phyloP scores from a whole-genome alignment of 768 basidiomycete genomes.

The Pleurotus sapidus region DNA sequence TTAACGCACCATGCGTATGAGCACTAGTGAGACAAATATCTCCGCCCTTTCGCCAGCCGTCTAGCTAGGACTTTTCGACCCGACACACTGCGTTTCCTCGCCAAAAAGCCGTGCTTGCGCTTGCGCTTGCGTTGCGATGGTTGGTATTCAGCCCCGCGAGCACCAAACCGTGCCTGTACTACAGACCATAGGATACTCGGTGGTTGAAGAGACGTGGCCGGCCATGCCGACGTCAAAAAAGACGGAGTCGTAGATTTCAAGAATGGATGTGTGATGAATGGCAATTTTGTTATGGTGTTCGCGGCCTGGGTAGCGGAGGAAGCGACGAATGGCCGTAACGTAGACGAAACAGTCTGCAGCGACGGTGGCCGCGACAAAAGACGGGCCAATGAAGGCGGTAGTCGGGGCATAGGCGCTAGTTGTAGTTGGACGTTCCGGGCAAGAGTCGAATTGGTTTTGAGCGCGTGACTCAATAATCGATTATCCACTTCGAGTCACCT shows the following conservation, averaged over 20 bases:
- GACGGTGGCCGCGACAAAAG: constrained; percentile 32
- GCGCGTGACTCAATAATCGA: constrained; percentile 17
- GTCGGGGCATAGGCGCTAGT: constrained; percentile 37
- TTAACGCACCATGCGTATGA: constrained; percentile 10
- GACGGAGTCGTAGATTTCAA: constrained; percentile 17
- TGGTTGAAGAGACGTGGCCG: background rate
- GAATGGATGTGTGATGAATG: constrained; percentile 13
- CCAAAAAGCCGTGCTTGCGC: constrained; percentile 88
- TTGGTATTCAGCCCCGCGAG: constrained; percentile 90
- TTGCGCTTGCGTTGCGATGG: constrained; percentile 94
- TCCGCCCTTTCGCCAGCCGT: constrained; percentile 73
- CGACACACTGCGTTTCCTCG: constrained; percentile 61
- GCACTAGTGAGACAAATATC: constrained; percentile 73
- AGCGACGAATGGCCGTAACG: background rate
- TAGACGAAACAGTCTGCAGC: constrained; percentile 16
- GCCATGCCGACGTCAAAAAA: constrained; percentile 14
- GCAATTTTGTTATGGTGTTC: constrained; percentile 12
- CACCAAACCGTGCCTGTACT: constrained; percentile 58
- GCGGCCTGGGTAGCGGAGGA: background rate
- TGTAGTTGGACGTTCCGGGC: background rate
- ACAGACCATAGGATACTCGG: constrained; percentile 39
- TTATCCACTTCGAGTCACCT: constrained; percentile 7
- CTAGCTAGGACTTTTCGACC: constrained; percentile 74
- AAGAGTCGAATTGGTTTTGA: background rate
- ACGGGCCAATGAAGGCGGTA: constrained; percentile 34